Conservation (phyloP, 306 rosid species). For the Vigna nakashimae region DNA sequence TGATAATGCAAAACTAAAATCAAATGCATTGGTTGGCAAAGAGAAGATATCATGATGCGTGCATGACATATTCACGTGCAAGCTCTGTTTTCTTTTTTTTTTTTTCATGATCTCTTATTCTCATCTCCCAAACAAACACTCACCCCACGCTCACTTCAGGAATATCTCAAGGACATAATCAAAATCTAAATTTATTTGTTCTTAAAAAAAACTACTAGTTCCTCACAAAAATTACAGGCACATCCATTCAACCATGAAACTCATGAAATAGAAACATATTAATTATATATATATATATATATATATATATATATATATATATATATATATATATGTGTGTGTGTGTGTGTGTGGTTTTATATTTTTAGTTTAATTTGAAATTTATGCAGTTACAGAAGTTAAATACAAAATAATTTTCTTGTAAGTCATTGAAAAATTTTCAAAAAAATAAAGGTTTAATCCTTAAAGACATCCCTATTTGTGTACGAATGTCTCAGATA, state of each 20-base stretch:
- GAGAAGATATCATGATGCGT: slow-evolving; percentile 35
- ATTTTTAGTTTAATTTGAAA: neutral
- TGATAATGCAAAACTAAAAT: slow-evolving; percentile 38
- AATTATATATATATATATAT: neutral
- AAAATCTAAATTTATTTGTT: neutral
- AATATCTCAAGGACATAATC: slow-evolving; percentile 1
- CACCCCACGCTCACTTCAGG: too few relatives aligned
- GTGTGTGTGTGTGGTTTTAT: neutral
- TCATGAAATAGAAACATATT: neutral
- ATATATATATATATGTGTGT: too few relatives aligned
- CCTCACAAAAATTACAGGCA: too few relatives aligned
- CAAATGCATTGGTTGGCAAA: slow-evolving; percentile 41
- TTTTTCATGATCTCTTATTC: slow-evolving; percentile 1
- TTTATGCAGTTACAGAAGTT: neutral
- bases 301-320: too few relatives aligned
- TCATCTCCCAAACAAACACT: slow-evolving; percentile 1
- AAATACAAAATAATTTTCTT: neutral
- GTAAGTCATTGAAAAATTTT: too few relatives aligned
- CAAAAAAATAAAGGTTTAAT: too few relatives aligned
- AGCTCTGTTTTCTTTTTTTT: neutral
- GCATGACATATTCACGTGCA: slow-evolving; percentile 52
- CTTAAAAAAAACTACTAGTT: too few relatives aligned
- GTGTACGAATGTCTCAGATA: too few relatives aligned
- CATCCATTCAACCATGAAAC: too few relatives aligned
- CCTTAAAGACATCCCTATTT: too few relatives aligned